Base-by-base conservation (phyloP, 805 yeast genomes). In the Hanseniaspora valbyensis region DNA sequence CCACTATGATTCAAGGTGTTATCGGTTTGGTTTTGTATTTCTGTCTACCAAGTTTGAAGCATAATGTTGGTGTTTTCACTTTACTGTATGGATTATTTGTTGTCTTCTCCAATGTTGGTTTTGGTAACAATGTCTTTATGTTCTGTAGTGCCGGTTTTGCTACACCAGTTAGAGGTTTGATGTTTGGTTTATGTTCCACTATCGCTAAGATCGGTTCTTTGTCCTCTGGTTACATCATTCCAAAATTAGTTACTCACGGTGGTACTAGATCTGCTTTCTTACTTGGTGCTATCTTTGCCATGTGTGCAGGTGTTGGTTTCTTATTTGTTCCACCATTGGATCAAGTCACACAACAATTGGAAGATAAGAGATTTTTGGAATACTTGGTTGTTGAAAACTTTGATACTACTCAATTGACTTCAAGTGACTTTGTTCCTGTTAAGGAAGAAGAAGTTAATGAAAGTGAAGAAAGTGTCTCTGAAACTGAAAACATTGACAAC, bases 181-280 rank as follows among this genome's bases (percentile, higher is more conserved):
- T 83, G 67, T 89, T 89, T 63, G 92, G 92, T 58, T 72, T 87
- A 58, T 90, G 94, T 42, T 95, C 96, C 52, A 95, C 95, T 25
- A 58, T 80, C 49, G 96, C 95, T 61, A 89, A 89, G 66, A 71
- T 87, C 53, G 96, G 96, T 62, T 96, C 95, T 1, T 87, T 88
- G 62, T 83, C 81, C 24, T 96, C 96, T 52, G 80, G 92, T 41
- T 87, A 81, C 61, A 81, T 83, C 28, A 89, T 89, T 76, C 95
- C 96, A 40, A 75, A 78, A 45, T 82, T 89, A 60, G 79, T 80
- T 55, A 70, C 77, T 56, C 77, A 77, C 49, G 73, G 75, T 42
- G 84, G 84, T 34, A 72, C 72, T 39, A 66, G 62, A 44, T 63
- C 71, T 12, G 67, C 71, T 54, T 58, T 64, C 53, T 92, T 89